phyloP scores from a whole-genome alignment of 2,329 filamentous ascomycete genomes.

The Paecilomyces variotii region DNA sequence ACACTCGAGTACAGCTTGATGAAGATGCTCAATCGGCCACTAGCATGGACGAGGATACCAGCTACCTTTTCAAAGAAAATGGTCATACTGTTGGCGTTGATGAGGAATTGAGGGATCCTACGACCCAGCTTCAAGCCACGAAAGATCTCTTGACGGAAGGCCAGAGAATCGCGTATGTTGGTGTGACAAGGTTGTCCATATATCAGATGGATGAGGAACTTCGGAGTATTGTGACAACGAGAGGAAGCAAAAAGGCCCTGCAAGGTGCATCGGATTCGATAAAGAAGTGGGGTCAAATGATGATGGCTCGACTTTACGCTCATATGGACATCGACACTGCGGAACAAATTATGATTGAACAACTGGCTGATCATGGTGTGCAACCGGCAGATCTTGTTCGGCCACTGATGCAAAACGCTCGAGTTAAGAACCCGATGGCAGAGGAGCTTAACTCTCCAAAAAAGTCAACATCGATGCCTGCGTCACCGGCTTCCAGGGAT shows the following conservation, averaged over 20 bases:
- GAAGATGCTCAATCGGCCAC: constrained; percentile 91
- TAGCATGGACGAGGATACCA: constrained; percentile 94
- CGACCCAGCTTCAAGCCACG: constrained; percentile 88
- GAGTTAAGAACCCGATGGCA: constrained; percentile 87
- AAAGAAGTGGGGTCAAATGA: constrained; percentile 96
- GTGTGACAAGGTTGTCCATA: constrained; percentile 73
- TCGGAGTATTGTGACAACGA: constrained; percentile 52
- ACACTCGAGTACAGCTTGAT: constrained; percentile 89
- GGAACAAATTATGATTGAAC: constrained; percentile 98
- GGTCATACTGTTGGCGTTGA: constrained; percentile 49
- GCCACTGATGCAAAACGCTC: constrained; percentile 80
- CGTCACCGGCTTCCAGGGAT: constrained; percentile 17
- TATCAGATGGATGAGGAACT: constrained; percentile 65
- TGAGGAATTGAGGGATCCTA: constrained; percentile 75
- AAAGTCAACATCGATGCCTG: constrained; percentile 29
- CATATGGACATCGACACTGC: constrained; percentile 90
- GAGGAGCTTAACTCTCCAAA: constrained; percentile 33
- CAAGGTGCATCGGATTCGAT: constrained; percentile 65
- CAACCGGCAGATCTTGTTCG: constrained; percentile 75
- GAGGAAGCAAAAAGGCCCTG: constrained; percentile 63
- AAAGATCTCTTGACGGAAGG: constrained; percentile 93
- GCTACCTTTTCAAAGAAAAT: constrained; percentile 82
- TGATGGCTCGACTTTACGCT: constrained; percentile 88
- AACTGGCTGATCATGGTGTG: constrained; percentile 86
- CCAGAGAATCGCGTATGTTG: constrained; percentile 92